Evolutionary conservation across 768 basidiomycete genomes (phyloP), one percentile per base, ranked within the genome.

Genomic region (Solioccasus polychromus): DNA sequence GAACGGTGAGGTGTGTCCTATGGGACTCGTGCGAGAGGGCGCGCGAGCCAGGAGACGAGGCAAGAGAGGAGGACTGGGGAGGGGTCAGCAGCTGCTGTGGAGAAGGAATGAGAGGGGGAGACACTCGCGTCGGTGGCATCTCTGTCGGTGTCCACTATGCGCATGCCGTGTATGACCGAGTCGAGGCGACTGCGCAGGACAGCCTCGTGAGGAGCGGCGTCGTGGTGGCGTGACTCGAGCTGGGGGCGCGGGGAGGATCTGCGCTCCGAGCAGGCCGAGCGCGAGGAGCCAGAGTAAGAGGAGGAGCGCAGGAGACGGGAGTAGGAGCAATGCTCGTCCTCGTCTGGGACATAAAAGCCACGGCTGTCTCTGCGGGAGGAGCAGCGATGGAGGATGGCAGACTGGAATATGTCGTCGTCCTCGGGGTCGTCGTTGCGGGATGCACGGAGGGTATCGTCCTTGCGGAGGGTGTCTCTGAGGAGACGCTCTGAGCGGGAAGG

Each of bases 401-500:
- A 61, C 40, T 59, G 58, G 39, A 63, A 57, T 35, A 60, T 20
- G 39, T 68, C 58, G 11, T 61, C 53, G 37, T 56, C 58, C 30
- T 59, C 70, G 8, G 55, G 53, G 23, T 52, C 55, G 1, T 59
- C 57, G 19, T 56, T 57, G 44, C 51, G 50, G 48, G 48, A 35
- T n/a, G 52, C 66, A 60, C 48, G 71, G 61, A 55, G 75, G 64
- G 58, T 68, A 58, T 52, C 69, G 63, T 67, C 76, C 53, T 71
- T 80, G 37, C 76, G 69, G 42, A 83, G 72, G 9, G 81, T 73
- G 50, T 81, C 74, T 40, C 80, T 69, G 39, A 83, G 69, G 36
- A 83, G 72, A 9, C 72, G 70, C 54, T 82, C 76, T 4, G 78
- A 79, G 44, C 78, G 71, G 28, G 75, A 76, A 0, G 77, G 66